A percentile compares a stretch with the other conserved stretches of the same genome.
phyloP scores from a whole-genome alignment of 768 basidiomycete genomes.

The Xerocomellus intermedius region DNA sequence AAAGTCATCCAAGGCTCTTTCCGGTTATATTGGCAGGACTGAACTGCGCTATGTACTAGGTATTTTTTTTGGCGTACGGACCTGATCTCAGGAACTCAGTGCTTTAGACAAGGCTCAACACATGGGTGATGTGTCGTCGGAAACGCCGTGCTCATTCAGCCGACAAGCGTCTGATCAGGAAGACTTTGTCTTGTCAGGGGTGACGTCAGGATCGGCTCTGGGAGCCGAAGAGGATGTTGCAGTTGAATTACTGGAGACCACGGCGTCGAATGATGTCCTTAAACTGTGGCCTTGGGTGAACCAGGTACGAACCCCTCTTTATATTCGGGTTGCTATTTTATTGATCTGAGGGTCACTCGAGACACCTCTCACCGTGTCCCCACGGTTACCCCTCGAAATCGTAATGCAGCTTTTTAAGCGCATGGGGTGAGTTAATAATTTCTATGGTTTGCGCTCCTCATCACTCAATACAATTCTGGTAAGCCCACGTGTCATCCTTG shows the following conservation, averaged over 20 bases:
- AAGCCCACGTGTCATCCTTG: constrained; percentile 95
- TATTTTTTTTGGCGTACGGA: constrained; percentile 28
- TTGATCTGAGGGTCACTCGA: constrained; percentile 31
- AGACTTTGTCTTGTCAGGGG: constrained; percentile 44
- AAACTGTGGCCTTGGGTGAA: constrained; percentile 93
- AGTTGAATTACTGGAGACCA: constrained; percentile 60
- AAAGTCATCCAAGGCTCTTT: constrained; percentile 56
- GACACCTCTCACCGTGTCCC: constrained; percentile 93
- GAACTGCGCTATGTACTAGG: constrained; percentile 87
- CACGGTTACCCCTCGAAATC: constrained; percentile 90
- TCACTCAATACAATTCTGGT: not conserved
- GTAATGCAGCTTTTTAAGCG: constrained; percentile 97
- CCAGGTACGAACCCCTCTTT: constrained; percentile 51
- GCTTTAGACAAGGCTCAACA: constrained; percentile 68
- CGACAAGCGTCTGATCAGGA: constrained; percentile 49
- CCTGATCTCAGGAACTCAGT: not conserved
- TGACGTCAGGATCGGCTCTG: constrained; percentile 47
- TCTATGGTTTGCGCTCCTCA: not conserved
- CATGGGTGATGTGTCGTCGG: constrained; percentile 54
- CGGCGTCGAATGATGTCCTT: constrained; percentile 54
- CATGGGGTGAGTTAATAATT: constrained; percentile 74
- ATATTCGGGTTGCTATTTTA: not conserved
- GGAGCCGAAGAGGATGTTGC: constrained; percentile 69
- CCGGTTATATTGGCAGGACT: constrained; percentile 86
- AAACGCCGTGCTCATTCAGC: constrained; percentile 74